Conservation (phyloP, 2,329 filamentous ascomycete species). For the Juglanconis juglandina region DNA sequence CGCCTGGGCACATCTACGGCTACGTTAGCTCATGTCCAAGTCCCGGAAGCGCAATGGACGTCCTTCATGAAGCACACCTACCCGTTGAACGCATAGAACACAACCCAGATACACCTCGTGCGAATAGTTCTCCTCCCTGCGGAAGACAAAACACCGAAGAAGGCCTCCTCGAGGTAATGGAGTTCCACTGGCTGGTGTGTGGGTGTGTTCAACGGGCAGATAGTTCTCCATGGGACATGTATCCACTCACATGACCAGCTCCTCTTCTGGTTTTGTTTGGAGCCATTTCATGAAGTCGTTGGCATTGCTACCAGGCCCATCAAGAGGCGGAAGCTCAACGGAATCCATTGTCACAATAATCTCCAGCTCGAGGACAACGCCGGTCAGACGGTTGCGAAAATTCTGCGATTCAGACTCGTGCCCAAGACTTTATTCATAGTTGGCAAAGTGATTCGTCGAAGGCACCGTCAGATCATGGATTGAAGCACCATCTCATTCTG, state of each 20-base stretch:
- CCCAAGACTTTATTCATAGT: not conserved
- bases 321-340: slow-evolving; percentile 20
- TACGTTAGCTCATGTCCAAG: not conserved
- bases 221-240: not conserved
- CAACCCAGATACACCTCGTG: not conserved
- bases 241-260: slow-evolving; percentile 10
- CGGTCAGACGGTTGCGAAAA: not conserved
- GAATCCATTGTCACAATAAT: slow-evolving; percentile 6
- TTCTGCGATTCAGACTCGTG: not conserved
- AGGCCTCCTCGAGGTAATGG: not conserved
- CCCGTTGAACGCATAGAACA: slow-evolving; percentile 5
- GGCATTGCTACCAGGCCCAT: slow-evolving; percentile 23
- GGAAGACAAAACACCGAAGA: not conserved
- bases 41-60: not conserved
- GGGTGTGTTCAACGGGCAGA: not conserved
- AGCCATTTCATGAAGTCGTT: slow-evolving; percentile 26
- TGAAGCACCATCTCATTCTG: not conserved
- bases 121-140: not conserved
- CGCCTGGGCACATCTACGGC: slow-evolving; percentile 32
- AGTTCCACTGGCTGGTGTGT: not conserved
- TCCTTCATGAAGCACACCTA: not conserved
- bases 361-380: not conserved
- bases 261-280: slow-evolving; percentile 19
- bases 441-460: not conserved
- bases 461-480: too few species aligned